Evolutionary conservation across 352 stramenopile genomes (phyloP), one percentile per base, ranked within the genome.

Genomic region (Achlya hypogyna): DNA sequence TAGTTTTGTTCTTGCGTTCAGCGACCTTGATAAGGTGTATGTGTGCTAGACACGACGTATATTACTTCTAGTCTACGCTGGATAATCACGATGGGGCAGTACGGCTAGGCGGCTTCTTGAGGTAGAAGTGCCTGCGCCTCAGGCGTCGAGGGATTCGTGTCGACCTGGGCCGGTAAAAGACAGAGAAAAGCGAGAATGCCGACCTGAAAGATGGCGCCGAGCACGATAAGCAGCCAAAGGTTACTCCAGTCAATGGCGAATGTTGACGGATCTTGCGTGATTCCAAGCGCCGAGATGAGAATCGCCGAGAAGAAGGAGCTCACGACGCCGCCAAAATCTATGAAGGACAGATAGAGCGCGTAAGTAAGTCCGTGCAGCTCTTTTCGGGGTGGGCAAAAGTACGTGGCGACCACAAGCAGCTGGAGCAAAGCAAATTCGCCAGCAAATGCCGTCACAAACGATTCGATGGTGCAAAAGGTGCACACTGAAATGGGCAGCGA

Each of bases 321-420:
- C 1, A 90, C 63, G 28, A 91, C 82, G 28, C 82, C 84, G 18
- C 84, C 84, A 72, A 93, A 90, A 73, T 93, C 82, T 81, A 93
- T 93, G 64, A 90, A 89, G 14, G 82, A 91, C 40, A 93, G 70
- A 66, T 80, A 93, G 56, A 93, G 69, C 49, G 84, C 82, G 69
- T 93, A 93, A 51, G 84, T 88, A 29, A 93, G 72, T 2, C 84
- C 84, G 62, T 89, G 81, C 9, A 88, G 71, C 2, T 84, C 75
- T 0, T 66, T 72, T 53, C 53, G 52, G 9, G 74, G 58, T 0
- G 84, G 84, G 34, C 82, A 91, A 66, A 91, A 91, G 73, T 77
- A 90, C 6, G 84, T 93, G n/a, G 84, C 84, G 23, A 93, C 81
- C 29, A 93, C 82, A 23, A 93, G 78, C 40, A 93, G 62, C 64